These are phyloP conservation scores for Lachnellula willkommii DNA, from an alignment of 2,329 filamentous ascomycete genomes.

Conservation along the genomic window DNA sequence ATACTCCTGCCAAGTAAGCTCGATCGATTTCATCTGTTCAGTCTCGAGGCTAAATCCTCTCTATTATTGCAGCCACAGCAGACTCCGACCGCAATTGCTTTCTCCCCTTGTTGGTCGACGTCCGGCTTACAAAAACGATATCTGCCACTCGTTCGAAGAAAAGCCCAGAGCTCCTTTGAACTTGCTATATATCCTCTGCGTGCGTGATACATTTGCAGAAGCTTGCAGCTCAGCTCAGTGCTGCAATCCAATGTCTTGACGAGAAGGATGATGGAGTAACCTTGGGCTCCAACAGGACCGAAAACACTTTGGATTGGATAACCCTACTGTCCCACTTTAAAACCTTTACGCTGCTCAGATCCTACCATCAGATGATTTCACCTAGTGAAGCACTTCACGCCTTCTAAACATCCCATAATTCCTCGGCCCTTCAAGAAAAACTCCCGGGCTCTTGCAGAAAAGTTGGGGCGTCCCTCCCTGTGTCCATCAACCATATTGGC, in stretches of 20 bases:
- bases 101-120: background rate
- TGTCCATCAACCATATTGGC: background rate
- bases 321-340: constrained; percentile 1
- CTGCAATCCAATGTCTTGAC: background rate
- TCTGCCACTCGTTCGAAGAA: background rate
- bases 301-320: background rate
- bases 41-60: background rate
- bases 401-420: background rate
- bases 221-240: background rate
- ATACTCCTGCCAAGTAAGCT: background rate
- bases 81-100: background rate
- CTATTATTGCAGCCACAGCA: background rate
- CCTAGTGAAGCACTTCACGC: constrained; percentile 2
- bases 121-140: background rate
- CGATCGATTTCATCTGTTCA: background rate
- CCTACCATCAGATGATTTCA: constrained; percentile 13
- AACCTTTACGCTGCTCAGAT: constrained; percentile 1
- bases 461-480: background rate
- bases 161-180: background rate
- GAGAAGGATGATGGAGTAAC: background rate
- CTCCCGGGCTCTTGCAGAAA: background rate
- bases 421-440: background rate
- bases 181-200: background rate
- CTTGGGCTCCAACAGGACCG: background rate
- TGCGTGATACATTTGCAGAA: background rate